Evolutionary conservation across 2,329 filamentous ascomycete genomes (phyloP).

Genomic region (Diplodia seriata): DNA sequence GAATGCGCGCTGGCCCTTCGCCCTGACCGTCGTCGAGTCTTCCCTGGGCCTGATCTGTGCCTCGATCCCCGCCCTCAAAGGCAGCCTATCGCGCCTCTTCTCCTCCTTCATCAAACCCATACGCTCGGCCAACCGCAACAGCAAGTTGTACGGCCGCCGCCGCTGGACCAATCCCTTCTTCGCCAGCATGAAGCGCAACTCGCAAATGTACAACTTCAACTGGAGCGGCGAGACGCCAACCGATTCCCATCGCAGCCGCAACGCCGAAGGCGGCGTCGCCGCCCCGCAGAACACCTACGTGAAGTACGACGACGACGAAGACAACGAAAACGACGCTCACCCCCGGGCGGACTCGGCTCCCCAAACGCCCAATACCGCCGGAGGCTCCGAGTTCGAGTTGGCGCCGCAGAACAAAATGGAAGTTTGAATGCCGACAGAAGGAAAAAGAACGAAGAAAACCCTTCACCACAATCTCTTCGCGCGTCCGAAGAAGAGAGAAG

Average conservation of each 20-base stretch:
- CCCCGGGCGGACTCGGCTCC: not conserved
- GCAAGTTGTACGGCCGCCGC: not conserved
- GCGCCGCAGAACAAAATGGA: not conserved
- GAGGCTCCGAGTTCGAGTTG: not conserved
- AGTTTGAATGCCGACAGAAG: not conserved
- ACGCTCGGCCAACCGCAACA: not conserved
- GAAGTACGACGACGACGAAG: too few species aligned
- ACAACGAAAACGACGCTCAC: not conserved
- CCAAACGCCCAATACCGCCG: not conserved
- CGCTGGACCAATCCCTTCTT: conserved; percentile 2
- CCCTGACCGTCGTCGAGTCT: conserved; percentile 52
- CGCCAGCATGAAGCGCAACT: not conserved
- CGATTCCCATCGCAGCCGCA: not conserved
- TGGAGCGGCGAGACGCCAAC: not conserved
- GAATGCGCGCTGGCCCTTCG: conserved; percentile 48
- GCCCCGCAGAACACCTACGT: not conserved
- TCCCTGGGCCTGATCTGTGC: conserved; percentile 53
- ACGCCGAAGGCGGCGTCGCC: not conserved
- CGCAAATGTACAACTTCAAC: not conserved
- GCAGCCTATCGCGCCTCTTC: conserved; percentile 46
- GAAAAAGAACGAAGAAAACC: not conserved
- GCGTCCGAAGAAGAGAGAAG: not conserved
- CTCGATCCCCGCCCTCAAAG: conserved; percentile 52
- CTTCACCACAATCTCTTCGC: not conserved
- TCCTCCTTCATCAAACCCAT: not conserved